A percentile compares a stretch with the other conserved stretches of the same genome.
phyloP scores from a whole-genome alignment of 331 rosid species.

The Rosa hybrid region DNA sequence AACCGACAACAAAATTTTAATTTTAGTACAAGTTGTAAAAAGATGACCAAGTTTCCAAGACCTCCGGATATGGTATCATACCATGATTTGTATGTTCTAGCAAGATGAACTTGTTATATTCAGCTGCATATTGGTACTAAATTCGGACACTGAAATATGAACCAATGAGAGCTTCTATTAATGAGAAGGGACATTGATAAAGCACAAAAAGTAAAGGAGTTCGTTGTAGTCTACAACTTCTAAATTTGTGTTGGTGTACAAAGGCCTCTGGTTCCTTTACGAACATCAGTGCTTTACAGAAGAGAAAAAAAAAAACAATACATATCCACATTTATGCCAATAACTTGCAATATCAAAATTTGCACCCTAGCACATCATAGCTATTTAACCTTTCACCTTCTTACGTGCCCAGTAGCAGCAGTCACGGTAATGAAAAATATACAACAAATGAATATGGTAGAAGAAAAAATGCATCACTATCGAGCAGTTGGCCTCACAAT shows the following conservation, averaged over 20 bases:
- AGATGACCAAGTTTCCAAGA: background rate
- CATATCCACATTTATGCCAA: background rate
- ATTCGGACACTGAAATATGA: background rate
- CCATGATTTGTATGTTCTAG: background rate
- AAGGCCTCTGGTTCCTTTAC: background rate
- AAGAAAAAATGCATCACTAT: constrained; percentile 15
- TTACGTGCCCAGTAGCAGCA: background rate
- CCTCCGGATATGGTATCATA: background rate
- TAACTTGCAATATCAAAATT: background rate
- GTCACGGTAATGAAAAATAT: background rate
- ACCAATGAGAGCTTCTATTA: background rate
- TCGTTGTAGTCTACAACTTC: background rate
- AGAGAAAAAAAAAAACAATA: background rate
- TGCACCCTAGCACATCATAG: background rate
- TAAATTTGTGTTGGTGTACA: background rate
- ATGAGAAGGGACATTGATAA: background rate
- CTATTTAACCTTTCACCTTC: constrained; percentile 5
- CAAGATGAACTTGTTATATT: background rate
- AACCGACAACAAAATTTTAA: too few relatives aligned
- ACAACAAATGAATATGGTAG: background rate
- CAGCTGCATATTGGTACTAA: background rate
- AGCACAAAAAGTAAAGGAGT: background rate
- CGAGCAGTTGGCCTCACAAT: constrained; percentile 49
- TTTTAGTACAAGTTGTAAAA: background rate
- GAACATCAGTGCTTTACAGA: background rate